phyloP scores from a whole-genome alignment of 2,329 filamentous ascomycete genomes.

The Trichothecium roseum region DNA sequence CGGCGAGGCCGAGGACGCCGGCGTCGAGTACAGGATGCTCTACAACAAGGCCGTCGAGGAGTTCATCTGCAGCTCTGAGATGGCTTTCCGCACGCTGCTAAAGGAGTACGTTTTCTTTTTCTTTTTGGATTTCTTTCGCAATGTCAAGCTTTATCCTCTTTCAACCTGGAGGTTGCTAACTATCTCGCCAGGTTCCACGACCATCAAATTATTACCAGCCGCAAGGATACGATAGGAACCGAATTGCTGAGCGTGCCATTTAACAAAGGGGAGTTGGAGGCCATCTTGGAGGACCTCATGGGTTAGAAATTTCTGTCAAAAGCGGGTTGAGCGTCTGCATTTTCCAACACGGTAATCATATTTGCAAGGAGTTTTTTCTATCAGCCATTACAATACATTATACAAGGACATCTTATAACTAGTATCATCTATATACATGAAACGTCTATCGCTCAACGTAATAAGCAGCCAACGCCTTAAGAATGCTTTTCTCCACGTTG shows the following conservation, averaged over 20 bases:
- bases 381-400: no score
- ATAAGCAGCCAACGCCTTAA: no score
- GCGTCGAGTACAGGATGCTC: conserved; percentile 80
- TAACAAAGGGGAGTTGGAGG: conserved; percentile 77
- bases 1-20: conserved; percentile 42
- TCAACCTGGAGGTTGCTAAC: conserved; percentile 13
- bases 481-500: no score
- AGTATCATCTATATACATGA: no score
- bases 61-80: conserved; percentile 93
- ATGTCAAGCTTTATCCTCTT: conserved; percentile 1
- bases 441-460: no score
- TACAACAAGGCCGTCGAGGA: conserved; percentile 96
- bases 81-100: conserved; percentile 85
- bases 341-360: no score
- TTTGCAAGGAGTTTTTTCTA: no score
- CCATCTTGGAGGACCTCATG: conserved; percentile 65
- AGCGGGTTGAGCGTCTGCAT: no score
- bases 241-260: conserved; percentile 83
- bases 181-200: conserved; percentile 68
- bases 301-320: no score
- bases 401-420: no score
- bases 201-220: conserved; percentile 90
- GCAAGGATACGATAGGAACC: conserved; percentile 74
- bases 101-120: conserved; percentile 60
- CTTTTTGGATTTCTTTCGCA: no score